A percentile compares a stretch with the other conserved stretches of the same genome.
These are phyloP conservation scores for Claviceps sp. DNA, from an alignment of 2,329 filamentous ascomycete species.

Conservation along the genomic window DNA sequence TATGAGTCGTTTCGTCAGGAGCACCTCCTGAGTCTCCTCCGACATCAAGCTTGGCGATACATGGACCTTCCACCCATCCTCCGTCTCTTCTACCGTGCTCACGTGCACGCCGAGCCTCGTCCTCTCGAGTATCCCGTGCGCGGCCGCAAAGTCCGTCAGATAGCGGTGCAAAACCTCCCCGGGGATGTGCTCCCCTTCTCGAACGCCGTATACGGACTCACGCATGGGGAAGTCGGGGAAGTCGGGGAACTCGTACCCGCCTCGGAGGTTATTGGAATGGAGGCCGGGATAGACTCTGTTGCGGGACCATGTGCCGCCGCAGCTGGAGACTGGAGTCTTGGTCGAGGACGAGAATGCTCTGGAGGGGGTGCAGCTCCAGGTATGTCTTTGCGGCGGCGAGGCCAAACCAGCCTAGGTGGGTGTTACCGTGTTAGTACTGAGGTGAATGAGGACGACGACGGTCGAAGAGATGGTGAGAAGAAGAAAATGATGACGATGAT, in stretches of 20 bases:
- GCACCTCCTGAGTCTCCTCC: neutral
- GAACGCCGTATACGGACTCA: conserved; percentile 27
- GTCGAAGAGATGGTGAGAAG: too few species aligned
- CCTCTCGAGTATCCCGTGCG: conserved; percentile 34
- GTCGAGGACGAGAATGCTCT: conserved; percentile 37
- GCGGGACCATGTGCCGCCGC: conserved; percentile 49
- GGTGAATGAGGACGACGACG: too few species aligned
- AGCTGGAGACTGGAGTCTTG: conserved; percentile 24
- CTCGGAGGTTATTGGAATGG: conserved; percentile 50
- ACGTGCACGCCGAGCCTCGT: conserved; percentile 39
- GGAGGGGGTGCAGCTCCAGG: conserved; percentile 31
- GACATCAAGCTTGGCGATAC: neutral
- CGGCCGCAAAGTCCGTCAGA: conserved; percentile 22
- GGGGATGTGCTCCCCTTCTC: conserved; percentile 21
- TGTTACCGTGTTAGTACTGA: too few species aligned
- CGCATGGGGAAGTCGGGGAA: conserved; percentile 53
- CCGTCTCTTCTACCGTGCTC: conserved; percentile 22
- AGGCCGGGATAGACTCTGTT: conserved; percentile 46
- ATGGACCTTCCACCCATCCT: conserved; percentile 10
- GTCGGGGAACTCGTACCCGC: conserved; percentile 50
- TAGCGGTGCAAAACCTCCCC: conserved; percentile 23
- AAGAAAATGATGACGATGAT: too few species aligned
- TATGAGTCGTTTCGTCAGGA: conserved; percentile 23
- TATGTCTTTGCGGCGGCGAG: conserved; percentile 39
- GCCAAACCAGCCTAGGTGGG: conserved; percentile 30